Conservation (phyloP, 768 basidiomycete species). For the Coprinopsis cinerea region DNA sequence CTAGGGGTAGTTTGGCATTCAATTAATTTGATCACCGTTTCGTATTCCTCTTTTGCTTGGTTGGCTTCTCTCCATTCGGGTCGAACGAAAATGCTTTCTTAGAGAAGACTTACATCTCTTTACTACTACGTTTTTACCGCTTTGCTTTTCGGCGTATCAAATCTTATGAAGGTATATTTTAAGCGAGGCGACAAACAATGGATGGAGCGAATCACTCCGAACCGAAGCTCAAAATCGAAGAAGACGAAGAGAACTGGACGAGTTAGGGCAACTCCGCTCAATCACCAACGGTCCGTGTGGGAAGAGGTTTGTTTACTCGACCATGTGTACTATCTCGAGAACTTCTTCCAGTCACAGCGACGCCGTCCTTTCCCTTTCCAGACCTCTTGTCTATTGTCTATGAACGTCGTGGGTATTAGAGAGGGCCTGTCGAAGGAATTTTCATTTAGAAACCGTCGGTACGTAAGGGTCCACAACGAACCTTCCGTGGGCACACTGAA, state of each 20-base stretch:
- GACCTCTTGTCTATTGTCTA: conserved; percentile 3
- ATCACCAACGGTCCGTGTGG: conserved; percentile 9
- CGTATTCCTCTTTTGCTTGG: too few species aligned
- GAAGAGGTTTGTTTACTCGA: not conserved
- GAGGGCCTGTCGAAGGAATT: conserved; percentile 28
- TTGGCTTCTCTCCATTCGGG: too few species aligned
- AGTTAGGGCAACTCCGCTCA: conserved; percentile 4
- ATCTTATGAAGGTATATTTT: not conserved
- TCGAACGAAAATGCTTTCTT: too few species aligned
- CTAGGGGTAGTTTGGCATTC: not conserved
- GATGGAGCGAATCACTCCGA: not conserved
- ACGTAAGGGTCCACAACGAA: conserved; percentile 23
- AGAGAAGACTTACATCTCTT: not conserved
- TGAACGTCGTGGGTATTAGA: conserved; percentile 29
- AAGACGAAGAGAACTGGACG: not conserved
- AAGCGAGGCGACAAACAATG: not conserved
- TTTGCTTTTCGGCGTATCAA: not conserved
- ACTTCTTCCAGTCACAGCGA: conserved; percentile 10
- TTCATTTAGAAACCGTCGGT: not conserved
- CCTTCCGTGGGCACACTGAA: conserved; percentile 97
- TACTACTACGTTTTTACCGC: not conserved
- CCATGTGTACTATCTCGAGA: conserved; percentile 4
- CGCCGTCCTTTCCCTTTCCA: conserved; percentile 2
- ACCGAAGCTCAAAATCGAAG: not conserved
- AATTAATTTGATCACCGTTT: not conserved